Percentiles rank a stretch among this genome's conserved stretches.
Evolutionary conservation across 129 eudicot species (phyloP).

Genomic region (Escallonia herrerae): DNA sequence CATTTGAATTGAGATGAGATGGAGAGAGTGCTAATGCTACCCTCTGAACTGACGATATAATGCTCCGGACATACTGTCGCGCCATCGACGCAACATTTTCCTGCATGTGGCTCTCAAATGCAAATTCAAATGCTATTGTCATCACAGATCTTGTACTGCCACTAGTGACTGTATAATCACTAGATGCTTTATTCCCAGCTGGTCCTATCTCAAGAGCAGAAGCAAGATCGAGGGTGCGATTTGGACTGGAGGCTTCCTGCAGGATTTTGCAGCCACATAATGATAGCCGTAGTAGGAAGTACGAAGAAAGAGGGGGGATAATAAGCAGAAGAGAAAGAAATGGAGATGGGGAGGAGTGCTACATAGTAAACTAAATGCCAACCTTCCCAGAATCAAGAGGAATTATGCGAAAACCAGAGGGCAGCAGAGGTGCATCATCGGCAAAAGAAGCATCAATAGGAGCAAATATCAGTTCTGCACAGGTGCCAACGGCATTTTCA

Average conservation of each 20-base stretch:
- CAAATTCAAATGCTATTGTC: slow-evolving; percentile 92
- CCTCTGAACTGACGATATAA: slow-evolving; percentile 80
- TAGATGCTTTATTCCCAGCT: slow-evolving; percentile 43
- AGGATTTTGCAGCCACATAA: background rate
- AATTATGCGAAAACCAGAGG: slow-evolving; percentile 91
- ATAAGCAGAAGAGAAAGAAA: background rate
- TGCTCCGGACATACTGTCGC: slow-evolving; percentile 70
- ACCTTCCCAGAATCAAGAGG: slow-evolving; percentile 85
- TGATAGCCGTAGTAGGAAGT: background rate
- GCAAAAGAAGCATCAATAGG: slow-evolving; percentile 91
- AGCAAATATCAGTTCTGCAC: slow-evolving; percentile 94
- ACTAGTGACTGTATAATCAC: slow-evolving; percentile 24
- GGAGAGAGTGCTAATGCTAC: slow-evolving; percentile 87
- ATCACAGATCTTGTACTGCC: slow-evolving; percentile 59
- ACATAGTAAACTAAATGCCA: background rate
- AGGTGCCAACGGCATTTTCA: slow-evolving; percentile 82
- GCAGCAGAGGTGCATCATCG: slow-evolving; percentile 89
- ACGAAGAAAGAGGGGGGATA: background rate
- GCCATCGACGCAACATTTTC: slow-evolving; percentile 87
- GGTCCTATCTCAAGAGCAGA: slow-evolving; percentile 81
- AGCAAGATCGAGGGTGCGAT: slow-evolving; percentile 89
- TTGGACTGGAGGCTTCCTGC: slow-evolving; percentile 82
- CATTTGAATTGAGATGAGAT: slow-evolving; percentile 47
- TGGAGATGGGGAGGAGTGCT: background rate
- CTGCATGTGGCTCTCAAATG: slow-evolving; percentile 89